phyloP scores from a whole-genome alignment of 306 rosid species.

The Medicago lupulina region DNA sequence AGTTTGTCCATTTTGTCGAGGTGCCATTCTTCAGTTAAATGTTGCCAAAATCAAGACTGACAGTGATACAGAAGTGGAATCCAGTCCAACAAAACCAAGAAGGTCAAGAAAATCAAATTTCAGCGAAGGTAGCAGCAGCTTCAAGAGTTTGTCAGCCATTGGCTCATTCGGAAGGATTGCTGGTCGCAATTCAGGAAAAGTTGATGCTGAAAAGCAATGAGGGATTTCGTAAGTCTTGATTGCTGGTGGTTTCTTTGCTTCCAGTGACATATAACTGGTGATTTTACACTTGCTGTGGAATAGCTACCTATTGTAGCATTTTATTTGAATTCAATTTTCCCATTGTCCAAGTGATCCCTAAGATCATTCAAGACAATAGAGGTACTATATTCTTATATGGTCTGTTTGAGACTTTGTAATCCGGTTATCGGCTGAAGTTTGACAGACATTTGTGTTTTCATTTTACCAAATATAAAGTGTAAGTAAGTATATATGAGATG shows the following conservation, averaged over 20 bases:
- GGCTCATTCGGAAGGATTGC: conserved; percentile 71
- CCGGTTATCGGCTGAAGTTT: conserved; percentile 38
- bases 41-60: conserved; percentile 59
- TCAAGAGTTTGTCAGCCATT: conserved; percentile 79
- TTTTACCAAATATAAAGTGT: conserved; percentile 33
- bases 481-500: conserved; percentile 35
- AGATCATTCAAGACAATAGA: conserved; percentile 21
- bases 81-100: conserved; percentile 71
- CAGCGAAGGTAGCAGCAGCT: conserved; percentile 92
- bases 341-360: conserved; percentile 2
- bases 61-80: conserved; percentile 61
- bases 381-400: background rate
- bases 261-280: conserved; percentile 15
- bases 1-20: conserved; percentile 84
- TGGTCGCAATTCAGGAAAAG: conserved; percentile 63
- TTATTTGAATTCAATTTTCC: conserved; percentile 16
- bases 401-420: conserved; percentile 36
- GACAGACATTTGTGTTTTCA: conserved; percentile 16
- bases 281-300: conserved; percentile 26
- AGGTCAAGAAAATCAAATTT: conserved; percentile 77
- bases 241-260: conserved; percentile 24
- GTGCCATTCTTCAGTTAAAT: conserved; percentile 64
- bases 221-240: conserved; percentile 49
- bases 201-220: conserved; percentile 57
- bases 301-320: conserved; percentile 29